These are phyloP conservation scores for Alnus glutinosa DNA, from an alignment of 306 rosid genomes.

Conservation along the genomic window DNA sequence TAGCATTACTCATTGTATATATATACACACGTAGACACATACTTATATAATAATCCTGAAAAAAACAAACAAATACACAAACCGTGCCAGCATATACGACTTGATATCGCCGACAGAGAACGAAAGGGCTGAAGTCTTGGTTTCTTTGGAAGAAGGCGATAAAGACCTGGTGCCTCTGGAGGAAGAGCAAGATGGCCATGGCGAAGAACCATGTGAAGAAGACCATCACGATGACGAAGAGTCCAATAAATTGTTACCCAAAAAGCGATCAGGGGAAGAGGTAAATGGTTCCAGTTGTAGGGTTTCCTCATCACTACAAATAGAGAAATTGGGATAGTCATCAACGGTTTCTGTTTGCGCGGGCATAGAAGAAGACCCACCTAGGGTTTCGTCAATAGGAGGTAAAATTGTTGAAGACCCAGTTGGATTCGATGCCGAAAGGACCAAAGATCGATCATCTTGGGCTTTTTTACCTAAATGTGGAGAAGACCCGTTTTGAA, in stretches of 20 bases:
- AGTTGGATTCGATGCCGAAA: neutral
- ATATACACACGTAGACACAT: neutral
- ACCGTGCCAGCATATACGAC: constrained; percentile 45
- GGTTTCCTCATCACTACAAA: neutral
- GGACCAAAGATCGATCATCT: constrained; percentile 3
- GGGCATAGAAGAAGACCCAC: neutral
- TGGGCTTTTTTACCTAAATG: constrained; percentile 26
- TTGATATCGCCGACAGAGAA: constrained; percentile 14
- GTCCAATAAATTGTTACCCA: constrained; percentile 8
- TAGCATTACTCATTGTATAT: too few relatives aligned
- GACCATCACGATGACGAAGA: constrained; percentile 12
- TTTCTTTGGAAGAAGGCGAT: constrained; percentile 16
- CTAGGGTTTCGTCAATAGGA: neutral
- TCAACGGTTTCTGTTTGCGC: neutral
- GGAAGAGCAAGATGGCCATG: constrained; percentile 19
- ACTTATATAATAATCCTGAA: neutral
- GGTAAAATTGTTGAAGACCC: constrained; percentile 6
- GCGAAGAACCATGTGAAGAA: neutral
- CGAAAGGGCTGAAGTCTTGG: neutral
- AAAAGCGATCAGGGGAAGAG: constrained; percentile 7
- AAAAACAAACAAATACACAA: neutral
- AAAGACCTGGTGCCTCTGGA: constrained; percentile 2
- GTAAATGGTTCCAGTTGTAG: constrained; percentile 8
- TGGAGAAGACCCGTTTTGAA: constrained; percentile 4
- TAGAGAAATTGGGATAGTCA: neutral